These are phyloP conservation scores for Cryphonectria carpinicola DNA, from an alignment of 2,329 filamentous ascomycete species.

Conservation along the genomic window DNA sequence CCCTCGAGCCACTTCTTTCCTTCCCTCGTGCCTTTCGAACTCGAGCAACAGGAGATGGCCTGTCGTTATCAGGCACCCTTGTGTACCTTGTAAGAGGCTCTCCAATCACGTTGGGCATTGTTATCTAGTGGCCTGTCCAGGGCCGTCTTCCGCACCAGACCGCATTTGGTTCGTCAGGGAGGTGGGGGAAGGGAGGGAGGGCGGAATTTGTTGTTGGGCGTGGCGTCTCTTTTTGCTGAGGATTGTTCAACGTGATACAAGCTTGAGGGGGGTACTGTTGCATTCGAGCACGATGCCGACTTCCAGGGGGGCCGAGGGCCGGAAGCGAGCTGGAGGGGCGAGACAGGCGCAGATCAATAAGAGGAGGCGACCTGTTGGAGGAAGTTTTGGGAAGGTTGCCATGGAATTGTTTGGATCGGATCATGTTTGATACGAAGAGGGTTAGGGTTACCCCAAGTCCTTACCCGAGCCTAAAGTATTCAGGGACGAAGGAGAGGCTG, in stretches of 20 bases:
- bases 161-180: neutral
- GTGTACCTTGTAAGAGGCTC: neutral
- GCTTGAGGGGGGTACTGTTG: neutral
- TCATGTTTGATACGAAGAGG: neutral
- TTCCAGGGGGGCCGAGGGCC: neutral
- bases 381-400: neutral
- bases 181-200: neutral
- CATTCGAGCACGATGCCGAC: neutral
- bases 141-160: neutral
- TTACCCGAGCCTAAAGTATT: no score
- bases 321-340: neutral
- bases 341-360: neutral
- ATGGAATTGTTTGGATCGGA: neutral
- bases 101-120: constrained; percentile 12
- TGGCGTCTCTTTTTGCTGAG: neutral
- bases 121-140: constrained; percentile 13
- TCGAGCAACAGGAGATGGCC: neutral
- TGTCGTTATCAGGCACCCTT: constrained; percentile 12
- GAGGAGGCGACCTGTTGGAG: neutral
- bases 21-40: neutral
- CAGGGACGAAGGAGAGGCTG: no score
- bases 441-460: neutral
- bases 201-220: constrained; percentile 10
- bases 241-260: neutral
- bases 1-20: neutral